Evolutionary conservation across 176 grass and related monocot genomes (phyloP), one percentile per base, ranked within the genome.

Genomic region (Triticum urartu): DNA sequence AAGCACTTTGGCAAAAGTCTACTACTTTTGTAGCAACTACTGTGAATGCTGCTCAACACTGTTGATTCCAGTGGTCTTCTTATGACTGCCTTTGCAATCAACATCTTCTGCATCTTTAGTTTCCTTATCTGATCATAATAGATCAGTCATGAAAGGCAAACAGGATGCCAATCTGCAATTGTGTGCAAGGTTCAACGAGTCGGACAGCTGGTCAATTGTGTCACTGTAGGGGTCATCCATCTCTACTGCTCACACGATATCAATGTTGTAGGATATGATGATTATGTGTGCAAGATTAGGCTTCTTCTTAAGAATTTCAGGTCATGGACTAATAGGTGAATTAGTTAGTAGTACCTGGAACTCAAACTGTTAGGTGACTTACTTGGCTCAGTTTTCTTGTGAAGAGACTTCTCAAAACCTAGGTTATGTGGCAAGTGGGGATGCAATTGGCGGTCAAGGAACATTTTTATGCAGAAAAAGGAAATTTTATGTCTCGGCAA

Each of bases 141-240:
- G 20, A 14, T 50, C 24, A 75, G 11, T 73, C 39, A 73, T 73
- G 39, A 3, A 73, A 25, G 39, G 8, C 26, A 79, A 88, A 25
- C 8, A 45, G n/a, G 9, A 26, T 60, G 33, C 35, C 35, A 7
- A 34, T 64, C 77, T 85, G 50, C n/a, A 58, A 39, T 82, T 52
- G 3, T 38, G 43, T 48, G 47, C 72, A 34, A 84, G 58, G 17
- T 6, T 75, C 24, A 71, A 77, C 14, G 50, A 78, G 22, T 83
- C 9, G 15, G 12, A 14, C 28, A 78, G 21, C 60, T 50, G 17
- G 32, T 83, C 84, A 70, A 80, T 30, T 82, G 52, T 83, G 61
- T 69, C 83, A 86, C 28, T 87, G 22, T 34, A 64, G 72, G 34
- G 61, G 47, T 75, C 73, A 61, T 80, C 58, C 75, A 75, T 80